Percentiles rank a stretch among this genome's conserved stretches.
Evolutionary conservation across 768 basidiomycete species (phyloP).

Genomic region (Tylopilus sp.): DNA sequence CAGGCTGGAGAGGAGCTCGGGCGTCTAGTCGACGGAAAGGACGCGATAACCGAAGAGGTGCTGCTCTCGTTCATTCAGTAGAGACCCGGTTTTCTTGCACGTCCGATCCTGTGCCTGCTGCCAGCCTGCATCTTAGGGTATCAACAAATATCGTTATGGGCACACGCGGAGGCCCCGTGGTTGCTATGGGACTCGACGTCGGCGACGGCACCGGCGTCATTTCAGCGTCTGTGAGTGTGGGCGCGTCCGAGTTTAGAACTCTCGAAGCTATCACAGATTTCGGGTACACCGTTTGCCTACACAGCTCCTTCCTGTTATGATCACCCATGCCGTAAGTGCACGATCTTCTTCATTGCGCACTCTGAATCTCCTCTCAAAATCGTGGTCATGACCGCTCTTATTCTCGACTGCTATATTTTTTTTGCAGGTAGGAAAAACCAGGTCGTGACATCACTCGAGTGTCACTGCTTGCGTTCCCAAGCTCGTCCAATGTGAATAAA

Average conservation of each 20-base stretch:
- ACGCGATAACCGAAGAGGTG: slow-evolving; percentile 23
- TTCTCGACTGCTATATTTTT: background rate
- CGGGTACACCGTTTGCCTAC: background rate
- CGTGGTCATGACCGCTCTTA: background rate
- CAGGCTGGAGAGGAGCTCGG: slow-evolving; percentile 28
- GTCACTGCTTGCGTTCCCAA: background rate
- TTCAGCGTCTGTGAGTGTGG: background rate
- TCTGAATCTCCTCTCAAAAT: background rate
- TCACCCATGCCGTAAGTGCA: background rate
- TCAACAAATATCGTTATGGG: background rate
- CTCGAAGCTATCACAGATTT: background rate
- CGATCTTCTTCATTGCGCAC: background rate
- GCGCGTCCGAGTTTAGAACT: background rate
- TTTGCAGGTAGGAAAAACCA: background rate
- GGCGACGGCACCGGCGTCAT: background rate
- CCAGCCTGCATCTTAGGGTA: background rate
- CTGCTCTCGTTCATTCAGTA: slow-evolving; percentile 20
- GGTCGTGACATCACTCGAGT: background rate
- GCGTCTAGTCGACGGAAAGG: slow-evolving; percentile 28
- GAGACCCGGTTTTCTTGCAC: background rate
- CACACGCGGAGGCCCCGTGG: background rate
- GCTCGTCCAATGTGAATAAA: background rate
- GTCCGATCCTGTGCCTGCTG: background rate
- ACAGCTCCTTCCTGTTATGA: background rate
- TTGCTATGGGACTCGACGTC: background rate